phyloP scores from a whole-genome alignment of 2,329 filamentous ascomycete species.

The Graphiopsis chlorocephala region DNA sequence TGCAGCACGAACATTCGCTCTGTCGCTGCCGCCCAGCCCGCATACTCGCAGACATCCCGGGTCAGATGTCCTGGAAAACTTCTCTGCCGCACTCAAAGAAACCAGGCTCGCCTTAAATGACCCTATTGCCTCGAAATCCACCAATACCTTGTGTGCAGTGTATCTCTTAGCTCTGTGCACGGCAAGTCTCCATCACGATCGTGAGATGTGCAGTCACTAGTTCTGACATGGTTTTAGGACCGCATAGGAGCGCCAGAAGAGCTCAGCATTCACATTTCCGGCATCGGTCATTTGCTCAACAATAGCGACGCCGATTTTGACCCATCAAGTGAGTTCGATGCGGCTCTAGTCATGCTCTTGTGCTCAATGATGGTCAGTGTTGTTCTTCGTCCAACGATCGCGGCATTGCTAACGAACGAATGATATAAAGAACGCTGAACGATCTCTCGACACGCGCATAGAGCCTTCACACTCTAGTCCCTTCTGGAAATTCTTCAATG shows the following conservation, averaged over 20 bases:
- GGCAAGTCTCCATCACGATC: not conserved
- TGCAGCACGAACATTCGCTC: slow-evolving; percentile 7
- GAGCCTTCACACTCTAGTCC: not conserved
- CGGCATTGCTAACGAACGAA: not conserved
- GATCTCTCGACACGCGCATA: not conserved
- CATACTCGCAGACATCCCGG: not conserved
- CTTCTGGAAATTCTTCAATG: slow-evolving; percentile 5
- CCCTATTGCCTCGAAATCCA: not conserved
- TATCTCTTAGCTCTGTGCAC: slow-evolving; percentile 1
- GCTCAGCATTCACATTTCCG: not conserved
- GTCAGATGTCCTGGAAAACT: not conserved
- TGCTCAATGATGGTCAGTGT: slow-evolving; percentile 9
- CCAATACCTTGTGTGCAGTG: slow-evolving; percentile 1
- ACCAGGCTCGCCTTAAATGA: not conserved
- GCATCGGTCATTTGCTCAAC: slow-evolving; percentile 3
- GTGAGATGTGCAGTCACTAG: no score
- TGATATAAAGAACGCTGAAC: not conserved
- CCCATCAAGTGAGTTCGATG: not conserved
- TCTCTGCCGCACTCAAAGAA: not conserved
- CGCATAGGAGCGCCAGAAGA: not conserved
- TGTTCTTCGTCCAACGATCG: not conserved
- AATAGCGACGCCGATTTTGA: not conserved
- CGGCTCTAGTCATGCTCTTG: not conserved
- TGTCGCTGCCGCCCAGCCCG: not conserved
- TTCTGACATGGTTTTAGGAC: not conserved